Conservation (phyloP, 2,329 filamentous ascomycete genomes). For the Coniochaeta sp. region DNA sequence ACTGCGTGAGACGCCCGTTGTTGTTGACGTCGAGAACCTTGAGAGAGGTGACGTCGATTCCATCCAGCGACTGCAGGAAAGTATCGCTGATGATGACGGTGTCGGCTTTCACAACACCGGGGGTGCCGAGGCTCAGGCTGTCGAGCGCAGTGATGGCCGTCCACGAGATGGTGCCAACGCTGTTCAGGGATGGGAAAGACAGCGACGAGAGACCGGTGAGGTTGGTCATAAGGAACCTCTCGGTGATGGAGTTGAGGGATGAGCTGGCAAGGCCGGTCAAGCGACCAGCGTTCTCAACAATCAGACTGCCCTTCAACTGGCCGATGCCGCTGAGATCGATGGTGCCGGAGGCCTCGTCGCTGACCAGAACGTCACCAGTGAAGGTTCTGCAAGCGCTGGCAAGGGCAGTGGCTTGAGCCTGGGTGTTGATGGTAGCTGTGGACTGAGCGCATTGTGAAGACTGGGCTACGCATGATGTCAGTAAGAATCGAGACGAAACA, state of each 20-base stretch:
- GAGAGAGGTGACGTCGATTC: slow-evolving; percentile 72
- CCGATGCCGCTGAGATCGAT: slow-evolving; percentile 57
- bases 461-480: slow-evolving; percentile 2
- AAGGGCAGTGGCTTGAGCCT: slow-evolving; percentile 53
- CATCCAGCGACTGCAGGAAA: slow-evolving; percentile 68
- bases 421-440: slow-evolving; percentile 54
- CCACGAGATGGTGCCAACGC: slow-evolving; percentile 63
- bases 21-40: slow-evolving; percentile 77
- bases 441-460: slow-evolving; percentile 17
- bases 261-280: slow-evolving; percentile 57
- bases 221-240: slow-evolving; percentile 63
- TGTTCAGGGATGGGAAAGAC: slow-evolving; percentile 39
- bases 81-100: slow-evolving; percentile 80
- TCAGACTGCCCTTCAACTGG: slow-evolving; percentile 49
- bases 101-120: slow-evolving; percentile 57
- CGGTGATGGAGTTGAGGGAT: slow-evolving; percentile 58
- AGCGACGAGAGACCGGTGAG: slow-evolving; percentile 63
- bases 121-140: slow-evolving; percentile 35
- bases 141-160: slow-evolving; percentile 59
- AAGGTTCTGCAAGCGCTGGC: slow-evolving; percentile 55
- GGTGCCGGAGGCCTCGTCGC: slow-evolving; percentile 42
- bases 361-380: slow-evolving; percentile 61
- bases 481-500: too few relatives aligned
- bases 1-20: slow-evolving; percentile 72
- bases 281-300: slow-evolving; percentile 50